These are phyloP conservation scores for Candida parachauliodes DNA, from an alignment of 805 yeast genomes.

Conservation along the genomic window DNA sequence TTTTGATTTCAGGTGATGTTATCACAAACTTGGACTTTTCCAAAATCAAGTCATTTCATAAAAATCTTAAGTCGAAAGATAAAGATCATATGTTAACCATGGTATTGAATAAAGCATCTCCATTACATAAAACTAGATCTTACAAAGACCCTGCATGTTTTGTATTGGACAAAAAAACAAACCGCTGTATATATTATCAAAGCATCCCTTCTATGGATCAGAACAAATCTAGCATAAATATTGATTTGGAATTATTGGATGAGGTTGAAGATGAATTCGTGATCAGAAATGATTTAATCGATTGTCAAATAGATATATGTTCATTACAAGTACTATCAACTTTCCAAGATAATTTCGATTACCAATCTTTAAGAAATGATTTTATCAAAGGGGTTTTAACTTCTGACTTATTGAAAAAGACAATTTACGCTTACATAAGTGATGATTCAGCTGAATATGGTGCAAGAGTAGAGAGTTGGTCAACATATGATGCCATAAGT, in stretches of 20 bases:
- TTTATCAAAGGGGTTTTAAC: conserved; percentile 88
- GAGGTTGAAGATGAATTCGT: conserved; percentile 68
- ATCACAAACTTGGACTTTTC: conserved; percentile 86
- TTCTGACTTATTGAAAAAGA: conserved; percentile 85
- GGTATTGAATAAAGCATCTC: conserved; percentile 84
- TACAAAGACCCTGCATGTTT: conserved; percentile 80
- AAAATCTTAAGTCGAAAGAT: conserved; percentile 65
- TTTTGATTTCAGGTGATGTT: conserved; percentile 90
- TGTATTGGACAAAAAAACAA: conserved; percentile 67
- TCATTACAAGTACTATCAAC: conserved; percentile 92
- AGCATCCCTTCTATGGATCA: conserved; percentile 57
- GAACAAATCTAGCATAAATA: conserved; percentile 41
- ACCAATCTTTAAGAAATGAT: conserved; percentile 80
- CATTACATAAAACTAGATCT: conserved; percentile 80
- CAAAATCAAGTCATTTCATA: conserved; percentile 70
- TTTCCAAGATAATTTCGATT: conserved; percentile 95
- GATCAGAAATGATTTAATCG: conserved; percentile 88
- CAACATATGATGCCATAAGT: conserved; percentile 86
- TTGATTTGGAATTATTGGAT: conserved; percentile 82
- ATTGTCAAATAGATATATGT: conserved; percentile 95
- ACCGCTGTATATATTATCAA: conserved; percentile 82
- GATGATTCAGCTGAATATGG: conserved; percentile 72
- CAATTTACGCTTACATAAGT: conserved; percentile 83
- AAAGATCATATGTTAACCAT: conserved; percentile 92
- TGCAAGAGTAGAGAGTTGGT: conserved; percentile 93